These are phyloP conservation scores for Candida ulmi DNA, from an alignment of 805 yeast species.

Conservation along the genomic window DNA sequence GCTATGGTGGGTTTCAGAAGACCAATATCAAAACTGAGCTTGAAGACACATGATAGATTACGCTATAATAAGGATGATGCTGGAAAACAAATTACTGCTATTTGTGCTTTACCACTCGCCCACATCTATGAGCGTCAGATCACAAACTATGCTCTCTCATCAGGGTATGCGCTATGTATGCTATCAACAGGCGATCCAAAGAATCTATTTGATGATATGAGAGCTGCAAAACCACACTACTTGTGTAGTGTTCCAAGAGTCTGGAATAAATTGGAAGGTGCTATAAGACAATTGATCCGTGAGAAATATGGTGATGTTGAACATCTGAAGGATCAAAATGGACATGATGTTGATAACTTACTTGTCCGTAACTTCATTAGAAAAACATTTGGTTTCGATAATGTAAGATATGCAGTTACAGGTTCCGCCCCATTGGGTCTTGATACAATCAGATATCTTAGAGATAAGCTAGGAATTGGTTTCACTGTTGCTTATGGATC, in stretches of 20 bases:
- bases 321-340: not conserved
- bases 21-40: constrained; percentile 14
- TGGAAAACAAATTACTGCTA: constrained; percentile 25
- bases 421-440: constrained; percentile 71
- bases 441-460: constrained; percentile 53
- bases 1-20: constrained; percentile 25
- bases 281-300: constrained; percentile 32
- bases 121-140: constrained; percentile 48
- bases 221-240: constrained; percentile 43
- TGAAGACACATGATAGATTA: constrained; percentile 7
- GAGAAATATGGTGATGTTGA: constrained; percentile 3
- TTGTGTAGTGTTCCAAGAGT: constrained; percentile 59
- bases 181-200: constrained; percentile 44
- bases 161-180: constrained; percentile 33
- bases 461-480: constrained; percentile 46
- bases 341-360: constrained; percentile 2
- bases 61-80: constrained; percentile 16
- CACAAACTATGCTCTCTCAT: constrained; percentile 33
- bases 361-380: constrained; percentile 34
- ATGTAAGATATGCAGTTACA: constrained; percentile 30
- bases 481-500: constrained; percentile 58
- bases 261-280: constrained; percentile 52
- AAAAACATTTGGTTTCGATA: constrained; percentile 38
- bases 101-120: constrained; percentile 48
- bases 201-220: constrained; percentile 50